phyloP scores from a whole-genome alignment of 2,329 filamentous ascomycete genomes.

The Aspergillus pseudoviridinutans region DNA sequence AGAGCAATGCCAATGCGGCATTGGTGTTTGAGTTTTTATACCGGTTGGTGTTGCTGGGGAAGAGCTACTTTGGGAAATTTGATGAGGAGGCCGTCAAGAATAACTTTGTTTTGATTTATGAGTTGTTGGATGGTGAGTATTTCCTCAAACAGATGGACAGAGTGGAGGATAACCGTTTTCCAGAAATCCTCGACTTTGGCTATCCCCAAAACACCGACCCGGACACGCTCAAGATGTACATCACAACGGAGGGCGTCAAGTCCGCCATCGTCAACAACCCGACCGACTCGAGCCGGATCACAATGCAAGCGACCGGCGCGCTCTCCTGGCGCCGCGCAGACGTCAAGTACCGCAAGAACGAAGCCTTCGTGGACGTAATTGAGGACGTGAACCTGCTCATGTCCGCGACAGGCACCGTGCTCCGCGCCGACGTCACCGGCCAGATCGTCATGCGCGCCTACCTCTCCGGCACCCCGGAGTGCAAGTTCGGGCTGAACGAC shows the following conservation, averaged over 20 bases:
- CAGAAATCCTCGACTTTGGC: slow-evolving; percentile 97
- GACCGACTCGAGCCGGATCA: slow-evolving; percentile 95
- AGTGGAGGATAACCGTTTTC: not conserved
- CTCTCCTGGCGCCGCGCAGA: slow-evolving; percentile 95
- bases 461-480: slow-evolving; percentile 91
- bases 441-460: slow-evolving; percentile 99
- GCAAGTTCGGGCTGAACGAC: slow-evolving; percentile 98
- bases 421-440: slow-evolving; percentile 92
- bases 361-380: slow-evolving; percentile 98
- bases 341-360: slow-evolving; percentile 99
- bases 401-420: slow-evolving; percentile 93
- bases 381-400: slow-evolving; percentile 98
- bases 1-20: slow-evolving; percentile 98
- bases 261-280: slow-evolving; percentile 63
- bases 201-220: slow-evolving; percentile 99
- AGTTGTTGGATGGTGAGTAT: slow-evolving; percentile 78
- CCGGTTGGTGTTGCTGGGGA: slow-evolving; percentile 81
- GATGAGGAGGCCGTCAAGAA: slow-evolving; percentile 99
- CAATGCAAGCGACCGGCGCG: slow-evolving; percentile 97
- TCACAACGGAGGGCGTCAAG: slow-evolving; percentile 97
- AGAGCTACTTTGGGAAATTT: slow-evolving; percentile 97
- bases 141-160: not conserved
- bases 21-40: slow-evolving; percentile 98
- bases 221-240: slow-evolving; percentile 99
- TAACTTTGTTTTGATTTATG: slow-evolving; percentile 98